A percentile compares a stretch with the other conserved stretches of the same genome.
Conservation (phyloP, 2,329 filamentous ascomycete species). For the Sclerotiophoma versabilis region DNA sequence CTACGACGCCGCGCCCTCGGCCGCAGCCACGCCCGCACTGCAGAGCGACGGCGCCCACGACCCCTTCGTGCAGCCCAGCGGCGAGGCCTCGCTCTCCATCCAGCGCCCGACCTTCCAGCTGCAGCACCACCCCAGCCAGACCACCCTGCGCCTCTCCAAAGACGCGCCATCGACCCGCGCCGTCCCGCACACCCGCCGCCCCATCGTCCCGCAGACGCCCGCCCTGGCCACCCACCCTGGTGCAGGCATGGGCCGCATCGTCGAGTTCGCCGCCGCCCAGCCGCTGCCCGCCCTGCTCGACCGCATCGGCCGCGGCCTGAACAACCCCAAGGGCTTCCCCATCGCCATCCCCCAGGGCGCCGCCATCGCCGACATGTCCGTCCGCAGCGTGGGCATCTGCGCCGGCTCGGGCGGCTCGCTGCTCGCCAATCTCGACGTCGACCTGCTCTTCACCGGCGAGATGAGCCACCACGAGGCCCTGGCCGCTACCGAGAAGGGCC, state of each 20-base stretch:
- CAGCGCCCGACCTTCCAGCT: slow-evolving; percentile 54
- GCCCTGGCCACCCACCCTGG: slow-evolving; percentile 51
- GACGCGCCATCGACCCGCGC: no score
- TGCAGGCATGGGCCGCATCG: slow-evolving; percentile 68
- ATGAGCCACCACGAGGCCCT: slow-evolving; percentile 92
- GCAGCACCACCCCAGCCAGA: slow-evolving; percentile 58
- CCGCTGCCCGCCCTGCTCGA: slow-evolving; percentile 66
- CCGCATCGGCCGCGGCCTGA: slow-evolving; percentile 67
- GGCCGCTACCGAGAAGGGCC: slow-evolving; percentile 81
- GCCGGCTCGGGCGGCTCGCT: slow-evolving; percentile 86
- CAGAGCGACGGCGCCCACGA: slow-evolving; percentile 38
- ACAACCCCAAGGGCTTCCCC: slow-evolving; percentile 70
- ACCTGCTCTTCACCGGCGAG: slow-evolving; percentile 90
- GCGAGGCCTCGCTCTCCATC: slow-evolving; percentile 1
- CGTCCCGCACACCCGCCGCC: slow-evolving; percentile 58
- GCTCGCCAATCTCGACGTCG: slow-evolving; percentile 72
- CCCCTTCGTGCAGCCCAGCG: slow-evolving; percentile 37
- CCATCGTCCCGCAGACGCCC: slow-evolving; percentile 59
- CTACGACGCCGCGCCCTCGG: slow-evolving; percentile 62
- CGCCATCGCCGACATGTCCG: slow-evolving; percentile 61
- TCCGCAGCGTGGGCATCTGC: slow-evolving; percentile 81
- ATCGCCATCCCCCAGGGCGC: slow-evolving; percentile 68
- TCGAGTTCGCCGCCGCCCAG: slow-evolving; percentile 62
- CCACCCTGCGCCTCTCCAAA: slow-evolving; percentile 45
- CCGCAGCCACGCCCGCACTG: slow-evolving; percentile 62